Conservation (phyloP, 306 rosid genomes). For the Carpinus fangiana region DNA sequence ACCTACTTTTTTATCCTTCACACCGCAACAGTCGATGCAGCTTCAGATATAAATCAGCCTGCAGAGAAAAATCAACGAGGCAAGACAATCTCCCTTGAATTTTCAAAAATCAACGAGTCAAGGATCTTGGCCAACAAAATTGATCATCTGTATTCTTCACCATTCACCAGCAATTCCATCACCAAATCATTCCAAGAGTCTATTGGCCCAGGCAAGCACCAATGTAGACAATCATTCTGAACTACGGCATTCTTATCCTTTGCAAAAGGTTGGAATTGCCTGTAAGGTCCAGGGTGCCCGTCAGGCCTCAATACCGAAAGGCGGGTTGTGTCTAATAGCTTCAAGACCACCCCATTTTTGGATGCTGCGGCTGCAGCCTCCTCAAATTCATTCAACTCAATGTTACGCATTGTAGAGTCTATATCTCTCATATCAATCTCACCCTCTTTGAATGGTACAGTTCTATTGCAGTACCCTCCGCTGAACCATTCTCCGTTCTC, state of each 20-base stretch:
- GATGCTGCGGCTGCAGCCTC: slow-evolving; percentile 32
- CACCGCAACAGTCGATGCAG: neutral
- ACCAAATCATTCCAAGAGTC: slow-evolving; percentile 83
- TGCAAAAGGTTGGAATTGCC: slow-evolving; percentile 70
- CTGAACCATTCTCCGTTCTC: slow-evolving; percentile 85
- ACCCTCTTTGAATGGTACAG: slow-evolving; percentile 64
- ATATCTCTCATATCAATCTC: slow-evolving; percentile 35
- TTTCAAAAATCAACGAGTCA: neutral
- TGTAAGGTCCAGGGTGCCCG: slow-evolving; percentile 86
- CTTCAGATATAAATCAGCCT: neutral
- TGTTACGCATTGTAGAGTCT: slow-evolving; percentile 48
- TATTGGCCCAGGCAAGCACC: slow-evolving; percentile 92
- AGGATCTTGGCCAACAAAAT: neutral
- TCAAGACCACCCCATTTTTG: slow-evolving; percentile 30
- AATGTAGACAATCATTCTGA: slow-evolving; percentile 58
- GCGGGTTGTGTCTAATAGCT: slow-evolving; percentile 61
- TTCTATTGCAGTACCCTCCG: slow-evolving; percentile 83
- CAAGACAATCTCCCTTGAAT: neutral
- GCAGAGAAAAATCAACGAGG: neutral
- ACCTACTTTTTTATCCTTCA: neutral
- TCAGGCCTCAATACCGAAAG: slow-evolving; percentile 76
- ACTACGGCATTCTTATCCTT: slow-evolving; percentile 42
- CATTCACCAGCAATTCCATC: slow-evolving; percentile 61
- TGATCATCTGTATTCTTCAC: slow-evolving; percentile 19
- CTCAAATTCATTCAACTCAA: slow-evolving; percentile 63